Base-by-base conservation (phyloP, 441 rosid genomes). In the Adansonia rubrostipa region DNA sequence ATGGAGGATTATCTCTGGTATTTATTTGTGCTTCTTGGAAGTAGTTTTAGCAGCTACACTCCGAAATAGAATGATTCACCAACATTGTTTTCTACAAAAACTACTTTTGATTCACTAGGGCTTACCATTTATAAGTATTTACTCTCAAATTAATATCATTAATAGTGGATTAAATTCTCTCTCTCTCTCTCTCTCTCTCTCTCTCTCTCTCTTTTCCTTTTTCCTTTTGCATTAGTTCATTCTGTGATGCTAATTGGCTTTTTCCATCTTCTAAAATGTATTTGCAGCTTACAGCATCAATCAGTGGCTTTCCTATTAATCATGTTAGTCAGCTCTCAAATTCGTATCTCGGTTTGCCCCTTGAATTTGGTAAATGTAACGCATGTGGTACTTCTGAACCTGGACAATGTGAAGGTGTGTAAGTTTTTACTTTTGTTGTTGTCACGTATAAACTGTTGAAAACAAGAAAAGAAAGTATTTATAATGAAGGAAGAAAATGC, bases 291-390 rank as follows among this genome's bases (percentile, higher is more conserved):
- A 82, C 85, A 79, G 93, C 99, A 79, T 97, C 98, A 0, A 65
- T 92, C 65, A 95, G 91, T 81, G 98, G 84, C 15, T 87, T 88
- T 71, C 77, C 95, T 10, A 92, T 93, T 53, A 87, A 87, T 70
- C 98, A 97, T 83, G 80, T 91, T 11, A 90, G 85, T 86, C 99
- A 95, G 84, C 89, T 95, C 5, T 83, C 90, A 14, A 97, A 97
- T 83, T 84, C 99, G 7, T 95, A 89, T 82, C 95, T 97, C 72
- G 99, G 99, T 22, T 80, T 97, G 86, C 99, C 99, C 3, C 87
- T 97, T 1, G 97, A 95, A 70, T 89, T 87, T 85, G 99, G 99
- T 1, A 93, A 91, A 84, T 97, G 99, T 67, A 97, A 90, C 67
- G 89, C 99, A 45, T 95, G 99, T 78, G 97, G 99, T 65, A 88